These are phyloP conservation scores for Xylaria arbuscula DNA, from an alignment of 2,329 filamentous ascomycete genomes.

Conservation along the genomic window DNA sequence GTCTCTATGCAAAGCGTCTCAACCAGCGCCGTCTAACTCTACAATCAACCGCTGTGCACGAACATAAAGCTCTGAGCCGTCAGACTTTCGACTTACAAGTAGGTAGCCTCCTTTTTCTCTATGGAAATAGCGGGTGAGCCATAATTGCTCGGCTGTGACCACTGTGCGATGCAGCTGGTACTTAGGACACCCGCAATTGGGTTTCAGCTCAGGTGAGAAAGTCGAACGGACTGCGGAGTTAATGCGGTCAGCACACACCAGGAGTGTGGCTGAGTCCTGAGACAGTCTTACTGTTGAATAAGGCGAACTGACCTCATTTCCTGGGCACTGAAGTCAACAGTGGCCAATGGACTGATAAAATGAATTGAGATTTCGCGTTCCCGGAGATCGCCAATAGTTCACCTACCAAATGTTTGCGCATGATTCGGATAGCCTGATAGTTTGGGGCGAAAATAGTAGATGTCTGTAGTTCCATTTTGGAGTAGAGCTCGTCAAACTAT, in stretches of 20 bases:
- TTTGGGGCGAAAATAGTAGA: constrained; percentile 61
- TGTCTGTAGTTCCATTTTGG: constrained; percentile 54
- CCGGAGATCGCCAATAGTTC: constrained; percentile 57
- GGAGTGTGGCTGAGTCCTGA: constrained; percentile 56
- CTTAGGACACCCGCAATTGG: constrained; percentile 59
- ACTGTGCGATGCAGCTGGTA: constrained; percentile 56
- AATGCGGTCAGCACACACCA: constrained; percentile 70
- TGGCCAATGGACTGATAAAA: constrained; percentile 61
- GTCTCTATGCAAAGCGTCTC: constrained; percentile 33
- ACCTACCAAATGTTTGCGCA: constrained; percentile 63
- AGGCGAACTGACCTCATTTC: constrained; percentile 57
- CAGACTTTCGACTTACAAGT: constrained; percentile 59
- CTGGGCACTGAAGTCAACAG: constrained; percentile 49
- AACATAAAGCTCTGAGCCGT: constrained; percentile 57
- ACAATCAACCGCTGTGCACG: constrained; percentile 37
- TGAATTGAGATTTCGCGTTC: constrained; percentile 56
- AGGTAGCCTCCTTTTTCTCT: constrained; percentile 60
- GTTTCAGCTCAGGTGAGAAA: constrained; percentile 60
- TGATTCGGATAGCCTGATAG: constrained; percentile 65
- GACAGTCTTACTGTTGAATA: constrained; percentile 57
- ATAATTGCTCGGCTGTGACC: constrained; percentile 52
- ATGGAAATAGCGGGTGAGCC: constrained; percentile 58
- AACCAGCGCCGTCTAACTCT: constrained; percentile 35
- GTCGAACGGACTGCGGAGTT: constrained; percentile 66
- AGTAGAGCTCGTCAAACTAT: constrained; percentile 63